Percentiles rank a stretch among this genome's conserved stretches.
Conservation (phyloP, 148 eudicot species). For the Persicaria maculosa region DNA sequence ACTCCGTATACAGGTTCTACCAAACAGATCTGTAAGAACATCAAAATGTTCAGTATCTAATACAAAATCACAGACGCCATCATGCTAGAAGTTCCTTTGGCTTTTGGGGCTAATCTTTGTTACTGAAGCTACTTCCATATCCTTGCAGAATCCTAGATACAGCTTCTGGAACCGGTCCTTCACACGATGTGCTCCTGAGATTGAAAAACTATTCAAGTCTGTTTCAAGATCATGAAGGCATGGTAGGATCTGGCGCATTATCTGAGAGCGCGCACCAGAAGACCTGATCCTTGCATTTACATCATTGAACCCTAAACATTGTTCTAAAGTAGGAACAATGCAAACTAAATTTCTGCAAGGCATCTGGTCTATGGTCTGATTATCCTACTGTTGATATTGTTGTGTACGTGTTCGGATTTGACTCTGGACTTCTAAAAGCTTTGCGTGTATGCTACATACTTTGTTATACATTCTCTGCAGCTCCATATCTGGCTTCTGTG, state of each 20-base stretch:
- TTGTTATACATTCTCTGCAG: neutral
- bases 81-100: neutral
- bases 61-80: too few relatives aligned
- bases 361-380: too few relatives aligned
- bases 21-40: too few relatives aligned
- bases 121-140: neutral
- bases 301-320: neutral
- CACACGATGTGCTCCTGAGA: constrained; percentile 91
- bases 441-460: too few relatives aligned
- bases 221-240: constrained; percentile 79
- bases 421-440: too few relatives aligned
- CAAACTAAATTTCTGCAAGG: neutral
- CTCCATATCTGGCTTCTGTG: neutral
- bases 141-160: constrained; percentile 72
- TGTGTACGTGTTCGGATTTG: too few relatives aligned
- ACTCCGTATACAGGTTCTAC: too few relatives aligned
- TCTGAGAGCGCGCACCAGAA: constrained; percentile 44
- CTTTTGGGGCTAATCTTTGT: neutral
- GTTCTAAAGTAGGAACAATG: neutral
- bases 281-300: neutral
- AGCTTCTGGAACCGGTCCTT: constrained; percentile 81
- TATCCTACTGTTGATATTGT: too few relatives aligned
- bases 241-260: constrained; percentile 58
- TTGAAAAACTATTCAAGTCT: constrained; percentile 81
- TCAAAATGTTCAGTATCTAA: too few relatives aligned